phyloP scores from a whole-genome alignment of 2,329 filamentous ascomycete genomes.

The Cadophora gregata region DNA sequence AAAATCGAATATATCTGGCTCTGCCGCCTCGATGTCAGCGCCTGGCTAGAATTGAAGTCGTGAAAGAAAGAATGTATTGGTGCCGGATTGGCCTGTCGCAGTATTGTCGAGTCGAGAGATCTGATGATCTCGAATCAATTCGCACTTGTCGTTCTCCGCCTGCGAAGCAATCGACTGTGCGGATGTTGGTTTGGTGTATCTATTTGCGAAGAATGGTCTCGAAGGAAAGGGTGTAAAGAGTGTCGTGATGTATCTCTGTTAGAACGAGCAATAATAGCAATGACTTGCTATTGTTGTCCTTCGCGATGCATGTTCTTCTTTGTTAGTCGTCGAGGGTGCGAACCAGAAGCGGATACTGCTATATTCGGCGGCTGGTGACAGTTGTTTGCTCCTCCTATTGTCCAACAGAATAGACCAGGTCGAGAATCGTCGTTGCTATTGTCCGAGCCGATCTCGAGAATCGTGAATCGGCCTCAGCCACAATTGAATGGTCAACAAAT shows the following conservation, averaged over 20 bases:
- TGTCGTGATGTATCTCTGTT: not conserved
- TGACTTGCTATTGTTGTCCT: conserved; percentile 29
- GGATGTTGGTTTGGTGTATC: conserved; percentile 18
- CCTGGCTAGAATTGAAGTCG: conserved; percentile 29
- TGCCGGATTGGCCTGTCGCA: conserved; percentile 15
- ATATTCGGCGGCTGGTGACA: not conserved
- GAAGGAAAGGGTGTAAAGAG: conserved; percentile 14
- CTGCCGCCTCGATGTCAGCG: conserved; percentile 30
- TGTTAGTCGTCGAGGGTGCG: not conserved
- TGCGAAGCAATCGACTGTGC: conserved; percentile 32
- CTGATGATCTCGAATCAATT: conserved; percentile 1
- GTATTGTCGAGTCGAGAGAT: conserved; percentile 15
- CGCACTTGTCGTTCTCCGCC: conserved; percentile 33
- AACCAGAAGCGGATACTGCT: not conserved
- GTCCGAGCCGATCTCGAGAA: not conserved
- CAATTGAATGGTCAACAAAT: conserved; percentile 10
- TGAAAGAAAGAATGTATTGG: conserved; percentile 17
- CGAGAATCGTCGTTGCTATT: conserved; percentile 9
- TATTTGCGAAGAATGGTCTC: conserved; percentile 8
- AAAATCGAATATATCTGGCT: conserved; percentile 30
- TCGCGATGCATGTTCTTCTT: conserved; percentile 24
- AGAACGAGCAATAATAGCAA: conserved; percentile 24
- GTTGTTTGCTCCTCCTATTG: conserved; percentile 15
- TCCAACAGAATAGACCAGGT: not conserved
- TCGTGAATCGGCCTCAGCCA: conserved; percentile 13